Evolutionary conservation across 129 eudicot species (phyloP).

Genomic region (Logfia minima): DNA sequence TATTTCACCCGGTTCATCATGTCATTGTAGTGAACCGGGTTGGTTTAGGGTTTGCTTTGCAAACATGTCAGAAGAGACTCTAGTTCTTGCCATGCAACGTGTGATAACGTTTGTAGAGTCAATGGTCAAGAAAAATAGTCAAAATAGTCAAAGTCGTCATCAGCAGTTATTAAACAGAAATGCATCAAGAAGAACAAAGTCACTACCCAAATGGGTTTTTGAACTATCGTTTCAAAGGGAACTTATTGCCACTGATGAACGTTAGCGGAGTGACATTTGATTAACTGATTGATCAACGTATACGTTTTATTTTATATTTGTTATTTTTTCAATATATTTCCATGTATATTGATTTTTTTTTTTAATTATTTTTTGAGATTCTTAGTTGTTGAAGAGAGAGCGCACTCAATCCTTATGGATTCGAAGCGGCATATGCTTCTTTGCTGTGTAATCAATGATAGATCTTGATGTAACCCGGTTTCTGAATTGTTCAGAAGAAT

Average conservation of each 20-base stretch:
- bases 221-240: conserved; percentile 75
- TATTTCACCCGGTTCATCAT: conserved; percentile 89
- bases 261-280: conserved; percentile 30
- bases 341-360: conserved; percentile 25
- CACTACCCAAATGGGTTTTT: conserved; percentile 91
- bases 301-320: conserved; percentile 18
- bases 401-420: conserved; percentile 94
- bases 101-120: conserved; percentile 45
- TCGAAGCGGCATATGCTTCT: conserved; percentile 64
- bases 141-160: conserved; percentile 30
- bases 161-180: conserved; percentile 35
- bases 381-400: conserved; percentile 31
- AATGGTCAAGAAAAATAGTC: conserved; percentile 14
- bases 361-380: conserved; percentile 20
- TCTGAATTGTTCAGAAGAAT: conserved; percentile 25
- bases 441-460: conserved; percentile 34
- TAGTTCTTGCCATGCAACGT: conserved; percentile 63
- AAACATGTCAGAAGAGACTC: conserved; percentile 76
- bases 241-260: conserved; percentile 46
- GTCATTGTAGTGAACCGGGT: conserved; percentile 95
- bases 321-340: conserved; percentile 30
- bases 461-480: conserved; percentile 32
- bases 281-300: conserved; percentile 4
- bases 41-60: conserved; percentile 96
- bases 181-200: conserved; percentile 54